phyloP scores from a whole-genome alignment of 345 rosid genomes.

The Salix caprea region DNA sequence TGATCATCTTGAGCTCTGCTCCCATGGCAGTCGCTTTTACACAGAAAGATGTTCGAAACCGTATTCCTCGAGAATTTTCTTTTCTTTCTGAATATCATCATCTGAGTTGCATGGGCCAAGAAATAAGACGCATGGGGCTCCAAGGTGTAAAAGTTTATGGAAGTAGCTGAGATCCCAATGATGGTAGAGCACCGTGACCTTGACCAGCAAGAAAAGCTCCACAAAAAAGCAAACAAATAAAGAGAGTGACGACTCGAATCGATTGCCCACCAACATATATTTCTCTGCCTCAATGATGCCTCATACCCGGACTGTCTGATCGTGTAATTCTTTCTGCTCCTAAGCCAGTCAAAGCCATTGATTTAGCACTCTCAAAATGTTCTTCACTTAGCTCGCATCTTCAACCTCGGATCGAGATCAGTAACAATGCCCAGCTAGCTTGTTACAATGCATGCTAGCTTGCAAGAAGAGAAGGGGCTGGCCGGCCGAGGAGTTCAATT shows the following conservation, averaged over 20 bases:
- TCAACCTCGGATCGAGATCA: neutral
- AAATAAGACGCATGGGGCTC: neutral
- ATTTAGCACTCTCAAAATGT: slow-evolving; percentile 4
- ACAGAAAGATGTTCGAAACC: neutral
- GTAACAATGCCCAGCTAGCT: too few relatives aligned
- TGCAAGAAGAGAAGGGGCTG: neutral
- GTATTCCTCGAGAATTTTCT: neutral
- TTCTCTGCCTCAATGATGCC: slow-evolving; percentile 41
- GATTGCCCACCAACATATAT: slow-evolving; percentile 26
- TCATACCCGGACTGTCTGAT: slow-evolving; percentile 20
- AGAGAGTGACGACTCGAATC: slow-evolving; percentile 8
- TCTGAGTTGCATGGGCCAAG: neutral
- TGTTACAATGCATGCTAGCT: neutral
- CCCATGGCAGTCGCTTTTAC: neutral
- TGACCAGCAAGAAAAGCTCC: slow-evolving; percentile 21
- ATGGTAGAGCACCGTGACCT: slow-evolving; percentile 27
- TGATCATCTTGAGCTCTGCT: neutral
- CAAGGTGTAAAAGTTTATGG: slow-evolving; percentile 8
- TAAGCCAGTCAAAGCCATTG: slow-evolving; percentile 12
- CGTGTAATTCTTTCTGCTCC: slow-evolving; percentile 6
- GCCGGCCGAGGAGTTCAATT: neutral
- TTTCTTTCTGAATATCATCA: neutral
- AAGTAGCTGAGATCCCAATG: slow-evolving; percentile 38
- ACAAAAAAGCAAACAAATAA: slow-evolving; percentile 3
- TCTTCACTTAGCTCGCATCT: neutral